Conservation (phyloP, 2,329 filamentous ascomycete species). For the Monosporascus sp. region DNA sequence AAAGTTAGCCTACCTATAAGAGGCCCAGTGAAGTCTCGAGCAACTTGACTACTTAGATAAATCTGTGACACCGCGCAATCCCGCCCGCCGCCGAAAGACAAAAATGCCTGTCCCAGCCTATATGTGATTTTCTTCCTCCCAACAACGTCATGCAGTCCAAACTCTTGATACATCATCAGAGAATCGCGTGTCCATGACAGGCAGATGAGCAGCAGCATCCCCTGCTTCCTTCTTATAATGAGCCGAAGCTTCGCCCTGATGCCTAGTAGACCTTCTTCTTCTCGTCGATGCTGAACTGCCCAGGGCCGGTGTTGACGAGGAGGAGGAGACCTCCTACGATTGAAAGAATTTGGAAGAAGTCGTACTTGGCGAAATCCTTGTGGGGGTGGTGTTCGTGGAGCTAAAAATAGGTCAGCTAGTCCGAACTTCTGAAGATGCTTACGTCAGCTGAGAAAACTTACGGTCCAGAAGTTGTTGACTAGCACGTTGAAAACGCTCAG, state of each 20-base stretch:
- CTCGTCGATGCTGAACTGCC: constrained; percentile 97
- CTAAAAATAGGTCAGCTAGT: constrained; percentile 38
- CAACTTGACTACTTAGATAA: not conserved
- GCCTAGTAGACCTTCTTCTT: constrained; percentile 99
- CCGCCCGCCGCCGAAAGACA: not conserved
- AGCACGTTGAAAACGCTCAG: constrained; percentile 94
- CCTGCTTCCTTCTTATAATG: not conserved
- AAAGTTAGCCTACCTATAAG: not conserved
- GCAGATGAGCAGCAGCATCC: not conserved
- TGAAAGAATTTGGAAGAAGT: constrained; percentile 99
- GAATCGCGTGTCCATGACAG: not conserved
- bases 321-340: constrained; percentile 96
- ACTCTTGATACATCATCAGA: not conserved
- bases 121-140: not conserved
- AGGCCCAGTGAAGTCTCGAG: not conserved
- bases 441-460: constrained; percentile 44
- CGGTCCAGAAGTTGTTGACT: constrained; percentile 99
- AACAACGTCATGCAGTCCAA: not conserved
- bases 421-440: constrained; percentile 1
- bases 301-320: constrained; percentile 96
- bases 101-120: not conserved
- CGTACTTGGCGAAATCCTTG: constrained; percentile 99
- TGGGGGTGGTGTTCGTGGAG: constrained; percentile 97
- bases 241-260: not conserved
- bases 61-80: not conserved